phyloP scores from a whole-genome alignment of 495 filamentous ascomycete genomes.

The Chaetomidium leptoderma region DNA sequence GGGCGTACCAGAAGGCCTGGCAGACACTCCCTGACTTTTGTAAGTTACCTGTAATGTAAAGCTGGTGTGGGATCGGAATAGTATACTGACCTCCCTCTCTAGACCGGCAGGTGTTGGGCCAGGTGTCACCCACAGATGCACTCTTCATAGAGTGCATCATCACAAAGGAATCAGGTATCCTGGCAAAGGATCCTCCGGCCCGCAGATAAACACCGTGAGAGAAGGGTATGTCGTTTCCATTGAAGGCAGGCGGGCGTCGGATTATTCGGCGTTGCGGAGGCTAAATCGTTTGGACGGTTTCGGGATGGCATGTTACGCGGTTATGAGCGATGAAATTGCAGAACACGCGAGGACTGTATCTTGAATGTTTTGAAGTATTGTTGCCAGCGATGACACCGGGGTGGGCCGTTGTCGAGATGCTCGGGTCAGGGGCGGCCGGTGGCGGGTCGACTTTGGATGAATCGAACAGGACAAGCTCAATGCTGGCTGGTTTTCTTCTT shows the following conservation, averaged over 20 bases:
- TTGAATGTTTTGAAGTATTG: neutral
- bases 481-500: neutral
- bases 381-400: neutral
- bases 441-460: neutral
- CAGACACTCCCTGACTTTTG: constrained; percentile 20
- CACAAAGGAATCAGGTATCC: constrained; percentile 4
- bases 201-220: constrained; percentile 3
- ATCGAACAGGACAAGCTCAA: neutral
- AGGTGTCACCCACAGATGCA: constrained; percentile 14
- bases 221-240: neutral
- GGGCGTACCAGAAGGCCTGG: constrained; percentile 16
- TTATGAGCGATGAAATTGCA: constrained; percentile 3
- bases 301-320: neutral
- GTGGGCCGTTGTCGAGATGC: neutral
- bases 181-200: constrained; percentile 2
- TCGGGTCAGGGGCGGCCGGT: neutral
- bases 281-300: neutral
- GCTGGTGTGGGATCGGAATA: too few species aligned
- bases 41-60: constrained; percentile 16
- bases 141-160: constrained; percentile 18
- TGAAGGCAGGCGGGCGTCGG: neutral
- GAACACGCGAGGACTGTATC: neutral
- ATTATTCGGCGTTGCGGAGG: neutral
- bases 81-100: constrained; percentile 5
- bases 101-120: constrained; percentile 6